phyloP scores from a whole-genome alignment of 371 early-diverging fungal genomes.

The Ordospora pajunii region DNA sequence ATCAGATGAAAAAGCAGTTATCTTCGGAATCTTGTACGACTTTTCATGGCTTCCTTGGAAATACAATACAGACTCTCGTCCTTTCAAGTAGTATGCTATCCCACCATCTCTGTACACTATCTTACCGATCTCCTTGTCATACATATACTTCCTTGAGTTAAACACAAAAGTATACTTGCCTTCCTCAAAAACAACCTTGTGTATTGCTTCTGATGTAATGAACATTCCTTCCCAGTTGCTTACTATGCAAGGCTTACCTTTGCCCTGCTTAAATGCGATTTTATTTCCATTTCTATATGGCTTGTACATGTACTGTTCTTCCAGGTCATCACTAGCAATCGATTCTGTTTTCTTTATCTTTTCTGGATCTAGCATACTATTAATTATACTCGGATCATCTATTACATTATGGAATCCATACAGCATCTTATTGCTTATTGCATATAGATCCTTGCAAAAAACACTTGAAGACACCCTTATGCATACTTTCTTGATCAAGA shows the following conservation, averaged over 20 bases:
- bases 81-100: conserved; percentile 22
- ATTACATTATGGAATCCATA: conserved; percentile 14
- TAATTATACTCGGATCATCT: neutral
- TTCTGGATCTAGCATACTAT: neutral
- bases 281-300: neutral
- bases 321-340: neutral
- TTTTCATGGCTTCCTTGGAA: conserved; percentile 1
- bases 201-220: conserved; percentile 13
- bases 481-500: neutral
- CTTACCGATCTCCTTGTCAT: conserved; percentile 24
- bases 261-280: conserved; percentile 8
- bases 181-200: conserved; percentile 31
- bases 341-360: neutral
- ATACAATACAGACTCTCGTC: neutral
- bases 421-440: conserved; percentile 17
- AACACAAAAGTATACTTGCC: conserved; percentile 27
- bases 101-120: neutral
- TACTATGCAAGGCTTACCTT: conserved; percentile 1
- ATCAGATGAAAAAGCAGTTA: conserved; percentile 28
- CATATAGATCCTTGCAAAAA: conserved; percentile 23
- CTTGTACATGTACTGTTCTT: conserved; percentile 32
- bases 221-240: conserved; percentile 36
- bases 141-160: conserved; percentile 27
- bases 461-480: neutral
- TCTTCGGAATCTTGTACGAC: conserved; percentile 28